Evolutionary conservation across 352 stramenopile species (phyloP).

Genomic region (Phytophthora uliginosa): DNA sequence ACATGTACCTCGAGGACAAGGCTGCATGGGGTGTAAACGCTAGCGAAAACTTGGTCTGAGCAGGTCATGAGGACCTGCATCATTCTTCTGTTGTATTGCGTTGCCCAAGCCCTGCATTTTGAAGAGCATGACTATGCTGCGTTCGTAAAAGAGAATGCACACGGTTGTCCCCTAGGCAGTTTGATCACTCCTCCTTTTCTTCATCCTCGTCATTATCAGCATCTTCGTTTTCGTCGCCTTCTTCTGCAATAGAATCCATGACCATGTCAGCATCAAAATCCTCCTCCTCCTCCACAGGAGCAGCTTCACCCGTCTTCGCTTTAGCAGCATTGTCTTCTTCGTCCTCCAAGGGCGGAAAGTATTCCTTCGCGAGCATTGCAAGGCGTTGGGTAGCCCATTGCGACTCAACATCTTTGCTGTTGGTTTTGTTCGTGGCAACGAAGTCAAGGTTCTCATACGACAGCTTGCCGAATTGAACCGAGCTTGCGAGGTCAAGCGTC

Average conservation of each 20-base stretch:
- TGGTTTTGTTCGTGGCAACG: slow-evolving; percentile 62
- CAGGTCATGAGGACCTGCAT: not conserved
- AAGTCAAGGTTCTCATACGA: slow-evolving; percentile 78
- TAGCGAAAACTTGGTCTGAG: slow-evolving; percentile 39
- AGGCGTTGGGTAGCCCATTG: slow-evolving; percentile 71
- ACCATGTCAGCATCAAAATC: slow-evolving; percentile 52
- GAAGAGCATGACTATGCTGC: slow-evolving; percentile 19
- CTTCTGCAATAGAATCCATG: slow-evolving; percentile 34
- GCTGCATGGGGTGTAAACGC: slow-evolving; percentile 49
- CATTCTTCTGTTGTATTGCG: slow-evolving; percentile 15
- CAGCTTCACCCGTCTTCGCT: slow-evolving; percentile 20
- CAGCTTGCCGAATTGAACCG: slow-evolving; percentile 62
- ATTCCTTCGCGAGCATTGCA: slow-evolving; percentile 70
- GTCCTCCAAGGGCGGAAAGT: slow-evolving; percentile 60
- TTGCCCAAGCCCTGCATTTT: slow-evolving; percentile 28
- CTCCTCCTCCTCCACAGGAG: slow-evolving; percentile 32
- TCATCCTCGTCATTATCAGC: slow-evolving; percentile 20
- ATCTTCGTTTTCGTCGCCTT: slow-evolving; percentile 14
- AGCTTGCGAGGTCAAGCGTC: slow-evolving; percentile 59
- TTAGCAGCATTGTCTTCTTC: slow-evolving; percentile 34
- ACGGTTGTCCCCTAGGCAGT: slow-evolving; percentile 6
- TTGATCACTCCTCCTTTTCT: slow-evolving; percentile 16
- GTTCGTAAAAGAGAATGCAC: slow-evolving; percentile 27
- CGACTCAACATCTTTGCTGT: slow-evolving; percentile 60
- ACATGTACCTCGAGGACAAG: slow-evolving; percentile 89